Base-by-base conservation (phyloP, 805 yeast species). In the Pichia membranifaciens region DNA sequence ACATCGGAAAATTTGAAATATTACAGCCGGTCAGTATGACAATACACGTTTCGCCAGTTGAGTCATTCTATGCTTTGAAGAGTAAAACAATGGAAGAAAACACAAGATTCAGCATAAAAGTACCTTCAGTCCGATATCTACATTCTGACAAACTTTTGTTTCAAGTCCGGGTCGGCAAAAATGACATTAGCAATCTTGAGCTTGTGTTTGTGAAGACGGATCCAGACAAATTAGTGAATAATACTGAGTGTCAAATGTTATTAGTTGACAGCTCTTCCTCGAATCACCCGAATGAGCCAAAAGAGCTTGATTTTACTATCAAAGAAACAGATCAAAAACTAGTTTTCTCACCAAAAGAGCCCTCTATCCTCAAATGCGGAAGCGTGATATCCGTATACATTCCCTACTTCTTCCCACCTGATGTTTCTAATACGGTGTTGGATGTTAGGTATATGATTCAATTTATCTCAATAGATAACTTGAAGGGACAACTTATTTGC, bases 371-470 rank as follows among this genome's bases (percentile, higher is more conserved):
- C 4, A 32, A 47, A 2, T 17, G 54, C 1, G 43, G 46, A 2
- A 39, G 56, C 6, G 23, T 36, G 3, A 15, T 61, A 21, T 35
- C 25, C 2, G 44, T 62, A 2, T 42, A 49, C 6, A 55, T 65
- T 18, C 69, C 69, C 2, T 65, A 62, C 45, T 64, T 64, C 47
- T 65, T 65, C 46, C 67, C 67, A 1, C 66, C 65, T 4, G 63
- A 58, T 7, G 62, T 69, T 21, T 55, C 66, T 1, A 58, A 68
- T 44, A 55, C 71, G 3, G 41, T 50, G 13, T 43, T 67, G 8
- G 44, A 54, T 2, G 37, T 63, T 3, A 50, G 54, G 12, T 57
- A 53, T 45, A 56, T 57, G 8, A 35, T 61, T 6, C 34, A 37
- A 28, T 61, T 44, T 45, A 31, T 8, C 9, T 48, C 47, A 4